phyloP scores from a whole-genome alignment of 2,329 filamentous ascomycete species.

The Fusarium zealandicum region DNA sequence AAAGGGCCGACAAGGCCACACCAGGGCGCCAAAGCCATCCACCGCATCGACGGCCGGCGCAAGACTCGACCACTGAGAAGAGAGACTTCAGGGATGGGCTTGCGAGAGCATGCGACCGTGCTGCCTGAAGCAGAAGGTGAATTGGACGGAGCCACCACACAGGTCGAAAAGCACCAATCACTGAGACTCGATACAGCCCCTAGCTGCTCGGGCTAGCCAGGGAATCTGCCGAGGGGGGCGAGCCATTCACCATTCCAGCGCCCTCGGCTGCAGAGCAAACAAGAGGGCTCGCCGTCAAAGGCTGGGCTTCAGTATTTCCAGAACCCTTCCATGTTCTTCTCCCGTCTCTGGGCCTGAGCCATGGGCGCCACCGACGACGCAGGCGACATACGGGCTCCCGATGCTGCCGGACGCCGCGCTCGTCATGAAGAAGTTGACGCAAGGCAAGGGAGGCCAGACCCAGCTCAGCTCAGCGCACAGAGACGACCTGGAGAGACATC shows the following conservation, averaged over 20 bases:
- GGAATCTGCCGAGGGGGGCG: constrained; percentile 39
- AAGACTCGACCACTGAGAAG: constrained; percentile 40
- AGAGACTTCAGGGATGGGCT: constrained; percentile 37
- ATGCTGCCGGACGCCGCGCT: constrained; percentile 27
- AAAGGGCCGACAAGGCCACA: constrained; percentile 39
- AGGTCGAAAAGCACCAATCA: constrained; percentile 45
- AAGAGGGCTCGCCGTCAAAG: constrained; percentile 14
- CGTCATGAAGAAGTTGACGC: constrained; percentile 3
- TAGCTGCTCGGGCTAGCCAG: constrained; percentile 32
- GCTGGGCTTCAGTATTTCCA: constrained; percentile 38
- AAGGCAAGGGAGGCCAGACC: not conserved
- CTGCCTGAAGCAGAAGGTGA: constrained; percentile 49
- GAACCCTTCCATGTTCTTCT: constrained; percentile 39
- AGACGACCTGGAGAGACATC: constrained; percentile 14
- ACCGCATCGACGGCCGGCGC: constrained; percentile 21
- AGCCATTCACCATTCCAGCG: constrained; percentile 27
- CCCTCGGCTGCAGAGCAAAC: constrained; percentile 15
- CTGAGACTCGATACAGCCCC: constrained; percentile 38
- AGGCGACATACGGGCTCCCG: constrained; percentile 7
- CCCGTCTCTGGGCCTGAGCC: constrained; percentile 12
- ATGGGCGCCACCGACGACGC: constrained; percentile 5
- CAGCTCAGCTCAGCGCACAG: no score
- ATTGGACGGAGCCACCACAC: constrained; percentile 44
- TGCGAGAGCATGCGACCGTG: constrained; percentile 46
- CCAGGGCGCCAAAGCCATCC: constrained; percentile 32